Base-by-base conservation (phyloP, 371 early-diverging fungal species). In the Blakeslea trispora region DNA sequence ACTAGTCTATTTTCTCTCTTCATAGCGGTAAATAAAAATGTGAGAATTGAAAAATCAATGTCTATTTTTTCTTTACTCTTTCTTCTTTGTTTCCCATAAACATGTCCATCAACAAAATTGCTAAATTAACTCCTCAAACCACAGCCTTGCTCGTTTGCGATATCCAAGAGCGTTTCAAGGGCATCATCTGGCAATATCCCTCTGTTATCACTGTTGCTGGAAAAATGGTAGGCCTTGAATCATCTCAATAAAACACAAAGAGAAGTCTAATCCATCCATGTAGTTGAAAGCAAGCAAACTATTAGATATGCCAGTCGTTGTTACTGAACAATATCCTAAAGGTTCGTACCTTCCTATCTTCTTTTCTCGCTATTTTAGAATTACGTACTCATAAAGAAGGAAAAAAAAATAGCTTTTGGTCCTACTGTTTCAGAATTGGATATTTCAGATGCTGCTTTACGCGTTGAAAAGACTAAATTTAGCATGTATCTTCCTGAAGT, bases 91-190 rank as follows among this genome's bases (percentile, higher is more conserved):
- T 28, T 45, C 13, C 39, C 21, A 6, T 9, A 22, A 2, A n/a
- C 21, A 15, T 75, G 79, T 59, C 73, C 11, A 44, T 78, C 32
- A 54, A 46, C 4, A 73, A 57, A 37, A 72, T 74, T 47, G 59
- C 69, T 22, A 71, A 69, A 41, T 45, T 83, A 49, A 66, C 79
- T 50, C 85, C 83, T 47, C 64, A 79, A 51, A 74, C 85, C 15
- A 91, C 93, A 0, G 92, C 92, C n/a, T 86, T 97, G 63, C 88
- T 97, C 59, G 74, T 94, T 42, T 97, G 98, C 71, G 96, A 97
- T 68, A 84, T 97, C 50, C 96, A 97, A 77, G 93, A 92, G 47
- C 82, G 85, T 50, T 97, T 97, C 78, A 80, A 90, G 57, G 61
- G 81, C 1, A 77, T 79, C 45, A 95, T 96, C 69, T 88, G 88